Base-by-base conservation (phyloP, 2,329 filamentous ascomycete genomes). In the Hypomyces perniciosus region DNA sequence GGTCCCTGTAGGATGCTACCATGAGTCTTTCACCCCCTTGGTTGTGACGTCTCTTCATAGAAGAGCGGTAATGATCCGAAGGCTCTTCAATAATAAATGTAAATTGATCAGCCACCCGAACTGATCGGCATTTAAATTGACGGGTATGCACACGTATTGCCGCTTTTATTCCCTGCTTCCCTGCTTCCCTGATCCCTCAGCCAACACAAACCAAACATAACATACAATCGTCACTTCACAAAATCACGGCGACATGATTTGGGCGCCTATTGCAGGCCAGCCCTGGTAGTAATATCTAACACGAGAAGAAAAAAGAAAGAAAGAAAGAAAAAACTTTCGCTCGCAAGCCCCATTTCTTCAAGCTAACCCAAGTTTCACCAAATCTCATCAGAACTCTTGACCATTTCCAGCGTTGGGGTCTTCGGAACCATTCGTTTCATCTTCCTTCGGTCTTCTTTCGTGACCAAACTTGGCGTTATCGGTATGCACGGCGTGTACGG, bases 401-500 rank as follows among this genome's bases (percentile, higher is more conserved):
- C 83, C 78, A 85, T 77, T 59, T 81, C 73, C 62, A 79, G 57
- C 0, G 81, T 80, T 4, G 82, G 83, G 46, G 80, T 83, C 71
- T 82, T 81, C 52, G 80, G 80, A 58, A 83, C 76, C 63, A 83
- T 68, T 63, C 77, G 81, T 73, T 75, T 81, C 75, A 82, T 83
- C 64, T 78, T 74, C 76, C 85, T 89, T 29, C 86, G 72, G 62
- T 91, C 86, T 55, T 81, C 79, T 66, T 77, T 81, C 27, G 83
- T 88, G 12, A 88, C 82, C 43, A 92, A 69, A 20, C 80, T 81
- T n/a, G 88, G 86, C 30, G 88, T 90, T 44, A 91, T 80, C 1
- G 88, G 88, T 46, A 90, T 78, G 44, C 88, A 74, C 1, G 87
- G 86, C 6, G 84, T 86, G 63, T 84, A 88, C 1, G 88, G 88